Percentiles rank a stretch among this genome's conserved stretches.
Evolutionary conservation across 2,329 filamentous ascomycete species (phyloP).

Genomic region (Ceratocystis colombiana): DNA sequence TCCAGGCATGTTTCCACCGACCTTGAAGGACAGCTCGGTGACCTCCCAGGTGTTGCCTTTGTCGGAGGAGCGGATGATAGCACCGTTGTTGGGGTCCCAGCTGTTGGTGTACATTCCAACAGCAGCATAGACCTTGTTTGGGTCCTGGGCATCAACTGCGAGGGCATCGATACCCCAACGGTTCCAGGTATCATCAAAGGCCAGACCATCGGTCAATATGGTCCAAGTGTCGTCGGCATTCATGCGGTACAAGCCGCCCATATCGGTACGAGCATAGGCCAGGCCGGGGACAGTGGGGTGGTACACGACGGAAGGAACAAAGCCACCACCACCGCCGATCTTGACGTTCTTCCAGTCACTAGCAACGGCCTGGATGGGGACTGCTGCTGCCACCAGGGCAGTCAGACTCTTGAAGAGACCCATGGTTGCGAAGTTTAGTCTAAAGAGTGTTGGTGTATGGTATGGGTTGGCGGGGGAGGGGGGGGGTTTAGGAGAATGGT

Average conservation of each 20-base stretch:
- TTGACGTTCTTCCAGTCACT: slow-evolving; percentile 41
- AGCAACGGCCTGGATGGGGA: slow-evolving; percentile 30
- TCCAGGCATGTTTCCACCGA: slow-evolving; percentile 53
- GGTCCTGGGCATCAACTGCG: slow-evolving; percentile 45
- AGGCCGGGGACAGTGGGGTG: slow-evolving; percentile 43
- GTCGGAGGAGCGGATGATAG: slow-evolving; percentile 46
- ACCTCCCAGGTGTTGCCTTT: slow-evolving; percentile 44
- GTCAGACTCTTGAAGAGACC: slow-evolving; percentile 17
- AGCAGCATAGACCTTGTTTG: slow-evolving; percentile 44
- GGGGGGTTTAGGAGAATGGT: background rate
- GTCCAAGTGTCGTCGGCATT: slow-evolving; percentile 48
- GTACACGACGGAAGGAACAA: slow-evolving; percentile 48
- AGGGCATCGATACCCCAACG: slow-evolving; percentile 49
- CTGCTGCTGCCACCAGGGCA: slow-evolving; percentile 26
- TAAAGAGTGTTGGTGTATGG: background rate
- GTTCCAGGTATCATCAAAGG: slow-evolving; percentile 40
- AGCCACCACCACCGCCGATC: slow-evolving; percentile 48
- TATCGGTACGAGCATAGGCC: slow-evolving; percentile 48
- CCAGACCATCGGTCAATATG: slow-evolving; percentile 41
- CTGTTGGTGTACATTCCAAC: slow-evolving; percentile 50
- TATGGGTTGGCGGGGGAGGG: too few species aligned
- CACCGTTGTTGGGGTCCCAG: slow-evolving; percentile 48
- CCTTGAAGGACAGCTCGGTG: slow-evolving; percentile 46
- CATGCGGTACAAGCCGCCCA: slow-evolving; percentile 47
- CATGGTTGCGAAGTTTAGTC: slow-evolving; percentile 1